These are phyloP conservation scores for Elsinoe fawcettii DNA, from an alignment of 2,329 filamentous ascomycete genomes.

Conservation along the genomic window DNA sequence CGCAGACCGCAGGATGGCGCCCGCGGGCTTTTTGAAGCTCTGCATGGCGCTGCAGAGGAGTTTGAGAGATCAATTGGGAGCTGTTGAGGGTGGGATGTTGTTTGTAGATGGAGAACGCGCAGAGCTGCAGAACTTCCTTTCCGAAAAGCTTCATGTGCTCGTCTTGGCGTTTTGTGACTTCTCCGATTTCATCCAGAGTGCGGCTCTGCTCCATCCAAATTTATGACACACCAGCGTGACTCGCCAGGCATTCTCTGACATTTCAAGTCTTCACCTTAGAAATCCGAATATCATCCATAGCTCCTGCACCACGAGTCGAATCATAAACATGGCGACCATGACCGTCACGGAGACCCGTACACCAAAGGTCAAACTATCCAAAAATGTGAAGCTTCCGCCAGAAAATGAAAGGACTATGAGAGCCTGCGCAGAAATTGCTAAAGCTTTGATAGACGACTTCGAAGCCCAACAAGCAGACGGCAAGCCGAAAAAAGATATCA, in stretches of 20 bases:
- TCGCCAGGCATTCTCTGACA: background rate
- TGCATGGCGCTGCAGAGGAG: slow-evolving; percentile 57
- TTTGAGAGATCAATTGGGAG: slow-evolving; percentile 9
- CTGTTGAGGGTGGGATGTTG: background rate
- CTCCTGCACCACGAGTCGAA: background rate
- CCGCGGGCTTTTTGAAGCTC: slow-evolving; percentile 66
- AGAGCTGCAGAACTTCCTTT: slow-evolving; percentile 12
- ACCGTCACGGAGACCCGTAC: slow-evolving; percentile 46
- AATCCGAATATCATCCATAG: background rate
- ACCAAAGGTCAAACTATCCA: slow-evolving; percentile 50
- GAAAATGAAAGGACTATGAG: slow-evolving; percentile 92
- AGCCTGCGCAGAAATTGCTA: slow-evolving; percentile 92
- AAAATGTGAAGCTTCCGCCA: slow-evolving; percentile 68
- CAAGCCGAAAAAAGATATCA: slow-evolving; percentile 74
- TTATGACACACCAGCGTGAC: background rate
- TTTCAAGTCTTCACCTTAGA: background rate
- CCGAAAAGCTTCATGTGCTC: slow-evolving; percentile 7
- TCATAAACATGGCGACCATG: slow-evolving; percentile 54
- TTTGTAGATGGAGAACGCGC: slow-evolving; percentile 8
- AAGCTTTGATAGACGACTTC: slow-evolving; percentile 87
- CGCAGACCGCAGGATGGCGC: slow-evolving; percentile 59
- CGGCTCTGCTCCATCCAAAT: background rate
- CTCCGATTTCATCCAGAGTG: slow-evolving; percentile 2
- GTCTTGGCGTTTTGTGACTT: slow-evolving; percentile 15
- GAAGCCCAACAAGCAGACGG: slow-evolving; percentile 69